A percentile compares a stretch with the other conserved stretches of the same genome.
These are phyloP conservation scores for Colletotrichum spaethianum DNA, from an alignment of 2,329 filamentous ascomycete genomes.

Conservation along the genomic window DNA sequence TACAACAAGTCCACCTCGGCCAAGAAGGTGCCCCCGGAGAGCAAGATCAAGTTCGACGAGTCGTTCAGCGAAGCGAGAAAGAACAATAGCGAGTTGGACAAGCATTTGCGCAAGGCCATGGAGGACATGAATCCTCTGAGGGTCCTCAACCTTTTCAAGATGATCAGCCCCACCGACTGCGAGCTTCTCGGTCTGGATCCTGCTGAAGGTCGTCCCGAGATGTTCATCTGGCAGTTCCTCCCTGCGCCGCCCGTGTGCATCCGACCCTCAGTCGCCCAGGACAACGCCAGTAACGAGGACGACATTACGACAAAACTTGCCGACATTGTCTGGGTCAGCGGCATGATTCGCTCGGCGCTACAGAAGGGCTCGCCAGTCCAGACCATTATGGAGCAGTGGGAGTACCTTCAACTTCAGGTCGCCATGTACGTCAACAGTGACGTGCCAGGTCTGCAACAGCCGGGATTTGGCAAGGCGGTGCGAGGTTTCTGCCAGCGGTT, in stretches of 20 bases:
- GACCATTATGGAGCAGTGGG: conserved; percentile 98
- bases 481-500: conserved; percentile 94
- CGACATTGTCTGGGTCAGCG: conserved; percentile 94
- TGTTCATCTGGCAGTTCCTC: conserved; percentile 97
- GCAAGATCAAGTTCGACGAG: conserved; percentile 87
- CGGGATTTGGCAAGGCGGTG: conserved; percentile 88
- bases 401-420: conserved; percentile 94
- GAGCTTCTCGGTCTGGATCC: conserved; percentile 92
- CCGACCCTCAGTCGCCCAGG: conserved; percentile 92
- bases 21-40: conserved; percentile 85
- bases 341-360: conserved; percentile 86
- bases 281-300: conserved; percentile 94
- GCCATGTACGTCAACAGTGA: conserved; percentile 99
- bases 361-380: conserved; percentile 87
- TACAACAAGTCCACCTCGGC: conserved; percentile 91
- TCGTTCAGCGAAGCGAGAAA: conserved; percentile 87
- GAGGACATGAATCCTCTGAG: conserved; percentile 94
- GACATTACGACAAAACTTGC: conserved; percentile 97
- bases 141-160: conserved; percentile 92
- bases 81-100: conserved; percentile 86
- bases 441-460: conserved; percentile 91
- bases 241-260: conserved; percentile 96
- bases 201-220: conserved; percentile 89
- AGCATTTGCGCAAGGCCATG: conserved; percentile 91
- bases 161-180: conserved; percentile 87